Evolutionary conservation across 2,329 filamentous ascomycete species (phyloP).

Genomic region (Penicillium sp.): DNA sequence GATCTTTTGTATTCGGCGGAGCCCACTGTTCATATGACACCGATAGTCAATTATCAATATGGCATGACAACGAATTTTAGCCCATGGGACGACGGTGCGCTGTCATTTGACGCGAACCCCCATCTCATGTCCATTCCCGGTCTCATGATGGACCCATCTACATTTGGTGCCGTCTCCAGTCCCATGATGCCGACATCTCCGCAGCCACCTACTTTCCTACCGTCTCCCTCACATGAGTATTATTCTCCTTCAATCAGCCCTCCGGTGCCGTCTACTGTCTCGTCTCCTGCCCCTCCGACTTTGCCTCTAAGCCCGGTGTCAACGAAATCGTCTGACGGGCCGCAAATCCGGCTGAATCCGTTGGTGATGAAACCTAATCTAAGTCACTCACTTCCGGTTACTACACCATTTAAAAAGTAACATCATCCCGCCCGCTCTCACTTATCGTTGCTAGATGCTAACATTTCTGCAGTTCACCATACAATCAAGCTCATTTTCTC

Average conservation of each 20-base stretch:
- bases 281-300: conserved; percentile 24
- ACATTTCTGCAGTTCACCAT: conserved; percentile 33
- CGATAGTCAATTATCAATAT: conserved; percentile 40
- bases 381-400: conserved; percentile 38
- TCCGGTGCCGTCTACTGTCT: conserved; percentile 20
- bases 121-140: conserved; percentile 39
- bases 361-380: conserved; percentile 38
- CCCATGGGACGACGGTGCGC: conserved; percentile 34
- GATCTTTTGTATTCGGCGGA: conserved; percentile 80
- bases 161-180: conserved; percentile 26
- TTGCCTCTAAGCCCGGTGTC: conserved; percentile 31
- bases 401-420: conserved; percentile 41
- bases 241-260: conserved; percentile 20
- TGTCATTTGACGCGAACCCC: conserved; percentile 39
- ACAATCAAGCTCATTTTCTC: conserved; percentile 45
- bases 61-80: conserved; percentile 36
- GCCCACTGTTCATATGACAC: conserved; percentile 33
- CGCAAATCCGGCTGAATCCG: conserved; percentile 40
- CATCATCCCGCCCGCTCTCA: conserved; percentile 7
- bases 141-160: conserved; percentile 33
- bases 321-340: conserved; percentile 32
- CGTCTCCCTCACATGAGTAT: conserved; percentile 30
- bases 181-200: conserved; percentile 28
- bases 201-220: conserved; percentile 22
- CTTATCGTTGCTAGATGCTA: neutral